Percentiles rank a stretch among this genome's conserved stretches.
Evolutionary conservation across 495 filamentous ascomycete species (phyloP).

Genomic region (Aspergillus hancockii): DNA sequence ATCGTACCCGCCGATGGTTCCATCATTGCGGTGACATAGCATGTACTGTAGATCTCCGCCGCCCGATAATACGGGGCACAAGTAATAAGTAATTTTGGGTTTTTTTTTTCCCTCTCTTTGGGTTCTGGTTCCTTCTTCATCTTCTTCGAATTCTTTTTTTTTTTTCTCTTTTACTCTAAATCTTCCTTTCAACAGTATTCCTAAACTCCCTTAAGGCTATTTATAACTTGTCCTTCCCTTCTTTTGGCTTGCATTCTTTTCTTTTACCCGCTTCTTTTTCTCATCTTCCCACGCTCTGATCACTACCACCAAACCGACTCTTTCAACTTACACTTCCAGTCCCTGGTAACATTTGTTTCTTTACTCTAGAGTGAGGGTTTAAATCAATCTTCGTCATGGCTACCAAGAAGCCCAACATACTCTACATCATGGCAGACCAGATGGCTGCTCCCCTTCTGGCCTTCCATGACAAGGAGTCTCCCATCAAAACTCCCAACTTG

Average conservation of each 20-base stretch:
- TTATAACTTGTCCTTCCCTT: conserved; percentile 11
- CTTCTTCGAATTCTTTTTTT: conserved; percentile 3
- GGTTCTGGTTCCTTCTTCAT: background rate
- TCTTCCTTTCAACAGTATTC: conserved; percentile 7
- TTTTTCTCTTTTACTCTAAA: background rate
- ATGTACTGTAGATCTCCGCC: conserved; percentile 7
- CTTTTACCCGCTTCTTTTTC: conserved; percentile 8
- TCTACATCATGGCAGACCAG: conserved; percentile 93
- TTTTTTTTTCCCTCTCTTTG: conserved; percentile 8
- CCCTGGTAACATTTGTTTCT: background rate
- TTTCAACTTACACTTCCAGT: background rate
- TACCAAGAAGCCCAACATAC: conserved; percentile 65
- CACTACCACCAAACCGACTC: background rate
- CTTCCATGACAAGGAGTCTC: conserved; percentile 77
- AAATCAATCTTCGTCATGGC: conserved; percentile 32
- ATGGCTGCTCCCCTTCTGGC: conserved; percentile 81
- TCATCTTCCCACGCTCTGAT: conserved; percentile 9
- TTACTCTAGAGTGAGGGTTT: background rate
- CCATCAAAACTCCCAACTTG: conserved; percentile 83
- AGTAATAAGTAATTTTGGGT: conserved; percentile 10
- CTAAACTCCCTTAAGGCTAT: conserved; percentile 4
- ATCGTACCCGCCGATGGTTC: conserved; percentile 40
- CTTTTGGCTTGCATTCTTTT: conserved; percentile 22
- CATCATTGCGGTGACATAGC: conserved; percentile 26
- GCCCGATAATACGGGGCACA: conserved; percentile 9